Base-by-base conservation (phyloP, 371 early-diverging fungal species). In the Chytridium lagenaria region DNA sequence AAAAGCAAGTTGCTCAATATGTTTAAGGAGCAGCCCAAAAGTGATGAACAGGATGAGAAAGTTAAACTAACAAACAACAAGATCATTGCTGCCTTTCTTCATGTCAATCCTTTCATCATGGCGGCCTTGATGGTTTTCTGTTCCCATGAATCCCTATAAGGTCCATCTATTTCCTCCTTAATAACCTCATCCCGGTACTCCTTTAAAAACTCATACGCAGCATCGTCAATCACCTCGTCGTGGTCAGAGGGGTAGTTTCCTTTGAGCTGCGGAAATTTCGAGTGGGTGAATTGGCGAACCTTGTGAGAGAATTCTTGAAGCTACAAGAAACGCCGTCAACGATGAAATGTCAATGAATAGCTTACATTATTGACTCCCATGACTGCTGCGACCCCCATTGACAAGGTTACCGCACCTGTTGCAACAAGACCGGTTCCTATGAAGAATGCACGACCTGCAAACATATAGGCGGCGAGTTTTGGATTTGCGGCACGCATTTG, bases 391-490 rank as follows among this genome's bases (percentile, higher is more conserved):
- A 78, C 67, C 37, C 67, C 78, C 82, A 80, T 80, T 10, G 70
- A 59, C 34, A 71, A 26, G 0, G 76, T 76, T 2, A 78, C 30
- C 1, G 78, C 59, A 50, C 77, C 82, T 10, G 80, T 77, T 19
- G 74, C 23, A 10, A 76, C 73, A 44, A 82, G 44, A 23, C 70
- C 49, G 0, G 83, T 78, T 59, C 69, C 74, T 12, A 50, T 69
- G 3, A 55, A 28, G 52, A 78, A 81, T 16, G 79, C 77, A 22
- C 78, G 63, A 1, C 83, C 83, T 38, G 80, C 83, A 75, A 77
- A 82, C 77, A 79, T 51, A 67, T 82, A 82, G 10, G 80, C 83
- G 1, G 79, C 75, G 28, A 80, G 70, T 59, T 80, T 79, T 15
- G 83, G 83, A 44, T 82, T 80, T 1, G 78, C 77, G 28, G 78